These are phyloP conservation scores for Cladosporium sp. DNA, from an alignment of 2,329 filamentous ascomycete genomes.

Conservation along the genomic window DNA sequence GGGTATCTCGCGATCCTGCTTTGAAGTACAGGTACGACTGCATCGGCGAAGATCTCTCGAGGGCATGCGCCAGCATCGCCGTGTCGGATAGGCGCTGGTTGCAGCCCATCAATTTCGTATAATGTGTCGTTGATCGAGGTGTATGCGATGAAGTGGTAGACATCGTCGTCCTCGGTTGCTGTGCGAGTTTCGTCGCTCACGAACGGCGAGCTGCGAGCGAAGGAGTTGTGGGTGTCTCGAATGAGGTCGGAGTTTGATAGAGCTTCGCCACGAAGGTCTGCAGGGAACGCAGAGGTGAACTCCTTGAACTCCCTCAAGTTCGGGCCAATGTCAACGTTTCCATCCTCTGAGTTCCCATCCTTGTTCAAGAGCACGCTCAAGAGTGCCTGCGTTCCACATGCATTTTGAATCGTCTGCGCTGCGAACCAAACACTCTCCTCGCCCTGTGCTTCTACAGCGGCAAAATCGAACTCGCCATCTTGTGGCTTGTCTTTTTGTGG, in stretches of 20 bases:
- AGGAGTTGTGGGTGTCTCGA: slow-evolving; percentile 75
- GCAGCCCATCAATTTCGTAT: slow-evolving; percentile 93
- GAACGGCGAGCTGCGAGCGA: slow-evolving; percentile 84
- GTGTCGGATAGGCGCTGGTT: slow-evolving; percentile 87
- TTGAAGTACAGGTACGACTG: slow-evolving; percentile 83
- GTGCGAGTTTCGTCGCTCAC: slow-evolving; percentile 80
- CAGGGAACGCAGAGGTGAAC: slow-evolving; percentile 78
- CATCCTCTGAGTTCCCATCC: slow-evolving; percentile 36
- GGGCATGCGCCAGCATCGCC: slow-evolving; percentile 65
- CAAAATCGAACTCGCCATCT: slow-evolving; percentile 77
- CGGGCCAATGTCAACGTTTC: slow-evolving; percentile 65
- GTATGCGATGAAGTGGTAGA: slow-evolving; percentile 98
- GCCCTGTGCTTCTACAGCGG: slow-evolving; percentile 48
- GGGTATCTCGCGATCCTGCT: slow-evolving; percentile 81
- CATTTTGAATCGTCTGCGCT: slow-evolving; percentile 95
- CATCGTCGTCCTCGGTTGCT: slow-evolving; percentile 73
- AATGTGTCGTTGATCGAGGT: slow-evolving; percentile 72
- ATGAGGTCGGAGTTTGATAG: slow-evolving; percentile 62
- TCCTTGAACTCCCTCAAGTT: slow-evolving; percentile 76
- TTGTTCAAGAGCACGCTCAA: slow-evolving; percentile 90
- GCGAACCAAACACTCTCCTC: slow-evolving; percentile 73
- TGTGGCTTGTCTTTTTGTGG: slow-evolving; percentile 59
- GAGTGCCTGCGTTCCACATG: slow-evolving; percentile 92
- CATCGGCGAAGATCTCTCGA: slow-evolving; percentile 67
- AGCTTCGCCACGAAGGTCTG: slow-evolving; percentile 62